phyloP scores from a whole-genome alignment of 495 filamentous ascomycete genomes.

The Aspergillus baeticus region DNA sequence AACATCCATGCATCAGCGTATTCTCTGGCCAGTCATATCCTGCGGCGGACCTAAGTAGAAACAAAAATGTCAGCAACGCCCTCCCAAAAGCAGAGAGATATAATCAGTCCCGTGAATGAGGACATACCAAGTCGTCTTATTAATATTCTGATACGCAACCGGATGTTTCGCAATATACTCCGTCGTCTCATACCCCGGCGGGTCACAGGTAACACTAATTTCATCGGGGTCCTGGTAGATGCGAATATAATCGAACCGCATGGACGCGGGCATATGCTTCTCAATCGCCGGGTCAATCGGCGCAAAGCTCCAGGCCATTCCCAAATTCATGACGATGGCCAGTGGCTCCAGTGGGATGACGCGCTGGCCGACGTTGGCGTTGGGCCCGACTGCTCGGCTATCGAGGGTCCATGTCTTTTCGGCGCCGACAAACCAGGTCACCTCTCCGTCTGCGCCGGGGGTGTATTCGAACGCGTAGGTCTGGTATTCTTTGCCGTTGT shows the following conservation, averaged over 20 bases:
- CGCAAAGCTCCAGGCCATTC: constrained; percentile 70
- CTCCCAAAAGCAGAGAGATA: constrained; percentile 6
- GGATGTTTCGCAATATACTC: constrained; percentile 66
- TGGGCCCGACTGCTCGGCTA: constrained; percentile 61
- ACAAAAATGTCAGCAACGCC: neutral
- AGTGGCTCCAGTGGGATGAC: constrained; percentile 70
- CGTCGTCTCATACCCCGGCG: constrained; percentile 65
- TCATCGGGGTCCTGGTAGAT: constrained; percentile 69
- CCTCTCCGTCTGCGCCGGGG: constrained; percentile 58
- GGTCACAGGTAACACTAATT: constrained; percentile 67
- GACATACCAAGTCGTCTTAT: constrained; percentile 54
- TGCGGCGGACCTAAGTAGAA: constrained; percentile 29
- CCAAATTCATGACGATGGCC: constrained; percentile 68
- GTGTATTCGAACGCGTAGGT: constrained; percentile 72
- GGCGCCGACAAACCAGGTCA: constrained; percentile 69
- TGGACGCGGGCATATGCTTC: constrained; percentile 62
- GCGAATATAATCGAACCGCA: constrained; percentile 73
- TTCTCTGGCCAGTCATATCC: constrained; percentile 51
- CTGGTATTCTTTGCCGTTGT: constrained; percentile 70
- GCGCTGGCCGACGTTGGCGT: constrained; percentile 72
- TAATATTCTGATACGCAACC: constrained; percentile 62
- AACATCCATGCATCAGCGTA: constrained; percentile 46
- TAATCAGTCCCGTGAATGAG: neutral
- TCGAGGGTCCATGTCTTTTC: constrained; percentile 67
- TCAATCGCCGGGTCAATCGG: constrained; percentile 54